Percentiles rank a stretch among this genome's conserved stretches.
phyloP scores from a whole-genome alignment of 805 yeast genomes.

The Diddensiella santjacobensis region DNA sequence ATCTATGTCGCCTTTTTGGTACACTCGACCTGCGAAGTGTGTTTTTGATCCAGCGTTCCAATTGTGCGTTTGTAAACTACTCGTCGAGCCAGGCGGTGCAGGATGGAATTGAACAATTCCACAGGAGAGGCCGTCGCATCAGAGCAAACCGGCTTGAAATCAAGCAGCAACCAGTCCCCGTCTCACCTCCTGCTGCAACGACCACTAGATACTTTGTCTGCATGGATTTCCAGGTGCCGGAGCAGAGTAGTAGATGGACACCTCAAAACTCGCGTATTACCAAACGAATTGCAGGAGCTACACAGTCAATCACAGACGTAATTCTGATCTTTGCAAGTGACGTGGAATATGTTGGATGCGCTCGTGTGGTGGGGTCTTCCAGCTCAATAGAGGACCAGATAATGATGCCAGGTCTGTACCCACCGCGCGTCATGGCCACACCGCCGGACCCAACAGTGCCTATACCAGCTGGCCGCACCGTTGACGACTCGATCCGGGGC shows the following conservation, averaged over 20 bases:
- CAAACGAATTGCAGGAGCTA: background rate
- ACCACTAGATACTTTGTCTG: background rate
- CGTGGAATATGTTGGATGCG: constrained; percentile 40
- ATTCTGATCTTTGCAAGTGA: constrained; percentile 39
- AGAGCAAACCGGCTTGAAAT: constrained; percentile 31
- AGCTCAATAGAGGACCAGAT: background rate
- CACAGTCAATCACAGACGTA: constrained; percentile 19
- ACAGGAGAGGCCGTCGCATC: constrained; percentile 29
- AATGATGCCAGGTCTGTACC: background rate
- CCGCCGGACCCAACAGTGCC: constrained; percentile 15
- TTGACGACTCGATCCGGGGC: constrained; percentile 33
- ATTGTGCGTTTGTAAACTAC: constrained; percentile 42
- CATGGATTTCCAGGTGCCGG: background rate
- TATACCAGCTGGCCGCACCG: constrained; percentile 25
- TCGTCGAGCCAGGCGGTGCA: constrained; percentile 29
- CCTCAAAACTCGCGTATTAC: background rate
- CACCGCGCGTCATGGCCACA: constrained; percentile 11
- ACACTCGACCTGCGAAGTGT: constrained; percentile 36
- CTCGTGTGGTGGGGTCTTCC: constrained; percentile 30
- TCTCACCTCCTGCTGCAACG: background rate
- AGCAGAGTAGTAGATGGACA: background rate
- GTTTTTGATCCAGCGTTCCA: constrained; percentile 39
- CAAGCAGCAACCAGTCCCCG: background rate
- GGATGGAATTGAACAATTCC: constrained; percentile 29
- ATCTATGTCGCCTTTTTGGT: constrained; percentile 37